Conservation (phyloP, 106 monocot genomes). For the Dendrobium nobile region DNA sequence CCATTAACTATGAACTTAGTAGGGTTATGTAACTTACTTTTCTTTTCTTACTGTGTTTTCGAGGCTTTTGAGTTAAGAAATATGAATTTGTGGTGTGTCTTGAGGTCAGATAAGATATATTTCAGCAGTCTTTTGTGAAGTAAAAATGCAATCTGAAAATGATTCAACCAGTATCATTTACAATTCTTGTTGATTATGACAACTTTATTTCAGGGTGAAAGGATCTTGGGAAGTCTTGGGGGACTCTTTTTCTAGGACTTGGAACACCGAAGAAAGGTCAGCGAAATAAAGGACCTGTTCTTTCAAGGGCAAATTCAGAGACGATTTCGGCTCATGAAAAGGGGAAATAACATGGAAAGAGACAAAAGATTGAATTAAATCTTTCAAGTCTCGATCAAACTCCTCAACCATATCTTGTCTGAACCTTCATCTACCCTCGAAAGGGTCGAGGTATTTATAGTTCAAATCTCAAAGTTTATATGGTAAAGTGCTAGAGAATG, state of each 20-base stretch:
- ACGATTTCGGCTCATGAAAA: slow-evolving; percentile 39
- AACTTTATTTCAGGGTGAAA: slow-evolving; percentile 55
- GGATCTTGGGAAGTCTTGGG: slow-evolving; percentile 73
- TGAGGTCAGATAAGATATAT: no score
- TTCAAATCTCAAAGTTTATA: not conserved
- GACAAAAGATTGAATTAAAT: slow-evolving; percentile 41
- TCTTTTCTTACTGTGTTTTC: not conserved
- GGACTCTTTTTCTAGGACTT: slow-evolving; percentile 66
- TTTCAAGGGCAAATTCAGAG: slow-evolving; percentile 29
- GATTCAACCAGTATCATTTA: not conserved
- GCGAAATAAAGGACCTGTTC: slow-evolving; percentile 52
- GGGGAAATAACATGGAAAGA: slow-evolving; percentile 43
- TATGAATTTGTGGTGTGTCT: no score
- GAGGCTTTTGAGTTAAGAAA: no score
- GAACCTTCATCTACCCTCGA: slow-evolving; percentile 27
- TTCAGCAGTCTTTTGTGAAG: no score
- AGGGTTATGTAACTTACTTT: slow-evolving; percentile 33
- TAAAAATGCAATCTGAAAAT: not conserved
- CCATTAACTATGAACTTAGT: slow-evolving; percentile 62
- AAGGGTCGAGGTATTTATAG: slow-evolving; percentile 37
- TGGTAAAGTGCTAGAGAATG: not conserved
- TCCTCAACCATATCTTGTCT: slow-evolving; percentile 10
- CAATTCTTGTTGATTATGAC: not conserved
- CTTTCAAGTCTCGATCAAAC: slow-evolving; percentile 14
- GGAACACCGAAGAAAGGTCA: slow-evolving; percentile 68